phyloP scores from a whole-genome alignment of 2,329 filamentous ascomycete species.

The Fusarium buxicola region DNA sequence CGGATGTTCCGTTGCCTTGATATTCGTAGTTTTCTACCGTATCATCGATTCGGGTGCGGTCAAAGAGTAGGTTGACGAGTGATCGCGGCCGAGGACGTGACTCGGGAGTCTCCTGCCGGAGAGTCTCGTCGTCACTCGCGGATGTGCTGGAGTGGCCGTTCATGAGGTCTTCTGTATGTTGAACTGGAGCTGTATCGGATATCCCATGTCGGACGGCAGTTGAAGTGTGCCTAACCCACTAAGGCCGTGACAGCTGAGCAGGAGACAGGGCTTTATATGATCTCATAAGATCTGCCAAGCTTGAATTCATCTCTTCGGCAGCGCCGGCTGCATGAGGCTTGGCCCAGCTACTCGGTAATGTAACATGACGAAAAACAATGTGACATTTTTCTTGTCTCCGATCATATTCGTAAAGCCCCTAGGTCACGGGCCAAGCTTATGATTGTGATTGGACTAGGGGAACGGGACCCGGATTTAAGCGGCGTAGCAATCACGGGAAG shows the following conservation, averaged over 20 bases:
- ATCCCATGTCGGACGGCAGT: slow-evolving; percentile 5
- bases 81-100: slow-evolving; percentile 12
- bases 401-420: slow-evolving; percentile 1
- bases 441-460: neutral
- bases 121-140: slow-evolving; percentile 32
- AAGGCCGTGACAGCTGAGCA: no score
- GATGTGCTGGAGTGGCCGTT: slow-evolving; percentile 16
- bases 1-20: slow-evolving; percentile 69
- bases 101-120: slow-evolving; percentile 18
- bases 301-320: slow-evolving; percentile 24
- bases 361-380: slow-evolving; percentile 14
- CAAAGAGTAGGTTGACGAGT: slow-evolving; percentile 60
- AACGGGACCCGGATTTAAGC: neutral
- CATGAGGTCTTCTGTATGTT: slow-evolving; percentile 3
- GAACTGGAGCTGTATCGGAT: neutral
- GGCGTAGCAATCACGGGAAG: neutral
- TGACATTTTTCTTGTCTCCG: slow-evolving; percentile 7
- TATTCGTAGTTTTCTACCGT: slow-evolving; percentile 68
- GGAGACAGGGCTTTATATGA: slow-evolving; percentile 31
- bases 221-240: neutral
- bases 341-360: neutral
- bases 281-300: slow-evolving; percentile 15
- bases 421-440: slow-evolving; percentile 3
- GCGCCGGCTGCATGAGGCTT: slow-evolving; percentile 6
- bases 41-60: slow-evolving; percentile 68